These are phyloP conservation scores for Agaricales sp. DNA, from an alignment of 1,284 basidiomycete genomes.

Conservation along the genomic window DNA sequence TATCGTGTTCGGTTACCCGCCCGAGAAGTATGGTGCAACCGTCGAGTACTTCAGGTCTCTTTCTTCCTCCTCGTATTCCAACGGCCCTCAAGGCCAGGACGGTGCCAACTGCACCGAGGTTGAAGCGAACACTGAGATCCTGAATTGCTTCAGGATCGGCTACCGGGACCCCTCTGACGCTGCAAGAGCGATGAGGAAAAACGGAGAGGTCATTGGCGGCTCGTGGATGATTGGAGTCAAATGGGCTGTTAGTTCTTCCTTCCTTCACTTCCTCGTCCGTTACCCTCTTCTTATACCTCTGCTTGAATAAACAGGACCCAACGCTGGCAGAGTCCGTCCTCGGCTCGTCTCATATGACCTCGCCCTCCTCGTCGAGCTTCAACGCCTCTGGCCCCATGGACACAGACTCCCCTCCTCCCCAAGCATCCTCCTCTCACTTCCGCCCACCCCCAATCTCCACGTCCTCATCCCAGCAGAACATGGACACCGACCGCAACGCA, in stretches of 20 bases:
- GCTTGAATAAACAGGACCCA: conserved; percentile 44
- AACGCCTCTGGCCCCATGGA: conserved; percentile 13
- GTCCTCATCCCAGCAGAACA: conserved; percentile 13
- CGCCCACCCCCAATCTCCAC: conserved; percentile 20
- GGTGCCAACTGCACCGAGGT: conserved; percentile 35
- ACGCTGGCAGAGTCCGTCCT: conserved; percentile 44
- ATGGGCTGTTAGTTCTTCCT: conserved; percentile 50
- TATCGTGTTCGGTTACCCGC: conserved; percentile 68
- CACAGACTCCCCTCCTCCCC: conserved; percentile 15
- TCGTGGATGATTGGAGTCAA: conserved; percentile 76
- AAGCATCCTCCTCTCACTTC: conserved; percentile 35
- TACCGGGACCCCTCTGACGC: conserved; percentile 62
- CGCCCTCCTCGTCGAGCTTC: conserved; percentile 18
- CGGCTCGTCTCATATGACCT: conserved; percentile 25
- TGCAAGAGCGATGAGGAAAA: conserved; percentile 63
- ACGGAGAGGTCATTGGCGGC: conserved; percentile 64
- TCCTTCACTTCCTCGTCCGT: background rate
- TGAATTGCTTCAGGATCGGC: conserved; percentile 65
- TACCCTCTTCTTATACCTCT: conserved; percentile 8
- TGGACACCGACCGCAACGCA: conserved; percentile 21
- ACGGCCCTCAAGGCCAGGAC: background rate
- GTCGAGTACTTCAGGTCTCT: conserved; percentile 64
- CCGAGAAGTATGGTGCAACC: conserved; percentile 58
- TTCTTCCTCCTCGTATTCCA: conserved; percentile 19
- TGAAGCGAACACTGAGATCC: conserved; percentile 48